These are phyloP conservation scores for Seminavis robusta DNA, from an alignment of 108 stramenopile genomes.

Conservation along the genomic window DNA sequence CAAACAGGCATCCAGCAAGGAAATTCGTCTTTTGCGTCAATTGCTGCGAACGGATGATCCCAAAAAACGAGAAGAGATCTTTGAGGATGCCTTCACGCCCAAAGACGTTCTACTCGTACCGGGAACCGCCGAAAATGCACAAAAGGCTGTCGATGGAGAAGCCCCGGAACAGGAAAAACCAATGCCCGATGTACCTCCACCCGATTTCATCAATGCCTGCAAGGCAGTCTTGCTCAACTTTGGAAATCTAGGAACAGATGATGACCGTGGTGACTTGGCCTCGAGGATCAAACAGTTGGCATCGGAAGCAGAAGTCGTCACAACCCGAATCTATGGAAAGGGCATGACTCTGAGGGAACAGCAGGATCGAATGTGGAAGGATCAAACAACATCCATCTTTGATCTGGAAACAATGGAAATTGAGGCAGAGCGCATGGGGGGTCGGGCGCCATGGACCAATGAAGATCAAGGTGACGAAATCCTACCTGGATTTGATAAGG, in stretches of 20 bases:
- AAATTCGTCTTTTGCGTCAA: constrained; percentile 76
- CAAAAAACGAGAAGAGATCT: constrained; percentile 54
- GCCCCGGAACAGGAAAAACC: constrained; percentile 75
- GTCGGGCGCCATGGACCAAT: constrained; percentile 82
- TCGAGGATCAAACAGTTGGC: constrained; percentile 74
- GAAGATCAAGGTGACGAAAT: constrained; percentile 63
- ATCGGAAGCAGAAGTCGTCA: constrained; percentile 83
- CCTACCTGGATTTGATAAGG: constrained; percentile 74
- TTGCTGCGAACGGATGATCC: constrained; percentile 66
- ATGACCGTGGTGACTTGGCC: constrained; percentile 78
- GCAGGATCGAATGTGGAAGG: constrained; percentile 85
- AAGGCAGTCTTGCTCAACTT: constrained; percentile 87
- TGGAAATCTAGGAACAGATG: constrained; percentile 69
- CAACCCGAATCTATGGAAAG: constrained; percentile 86
- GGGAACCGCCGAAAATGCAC: constrained; percentile 82
- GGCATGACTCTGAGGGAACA: constrained; percentile 83
- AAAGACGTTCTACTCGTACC: constrained; percentile 69
- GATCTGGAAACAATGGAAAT: constrained; percentile 87
- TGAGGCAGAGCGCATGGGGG: constrained; percentile 75
- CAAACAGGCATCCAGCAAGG: constrained; percentile 68
- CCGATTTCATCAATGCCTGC: constrained; percentile 87
- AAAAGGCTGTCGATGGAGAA: constrained; percentile 80
- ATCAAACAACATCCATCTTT: constrained; percentile 85
- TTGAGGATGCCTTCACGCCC: constrained; percentile 87
- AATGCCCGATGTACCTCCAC: constrained; percentile 85